Percentiles rank a stretch among this genome's conserved stretches.
Evolutionary conservation across 441 rosid species (phyloP).

Genomic region (Eruca vesicaria): DNA sequence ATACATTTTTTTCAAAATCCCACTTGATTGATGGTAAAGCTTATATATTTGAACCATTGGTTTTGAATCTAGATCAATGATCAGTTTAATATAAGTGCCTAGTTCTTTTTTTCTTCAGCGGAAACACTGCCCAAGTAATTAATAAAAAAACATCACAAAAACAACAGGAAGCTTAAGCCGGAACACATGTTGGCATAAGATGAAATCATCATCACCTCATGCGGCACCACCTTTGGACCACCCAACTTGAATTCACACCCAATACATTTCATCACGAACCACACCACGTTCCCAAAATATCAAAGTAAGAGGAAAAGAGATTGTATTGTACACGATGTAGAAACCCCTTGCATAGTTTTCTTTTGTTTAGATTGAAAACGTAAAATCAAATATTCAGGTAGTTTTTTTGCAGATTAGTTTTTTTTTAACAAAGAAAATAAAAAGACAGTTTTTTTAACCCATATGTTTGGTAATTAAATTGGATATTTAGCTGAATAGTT

Average conservation of each 20-base stretch:
- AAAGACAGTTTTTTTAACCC: background rate
- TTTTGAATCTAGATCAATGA: conserved; percentile 24
- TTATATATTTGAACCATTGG: background rate
- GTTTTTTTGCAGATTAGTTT: background rate
- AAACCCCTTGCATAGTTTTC: background rate
- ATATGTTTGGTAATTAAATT: background rate
- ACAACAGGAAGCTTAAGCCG: conserved; percentile 1
- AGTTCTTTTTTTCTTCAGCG: background rate
- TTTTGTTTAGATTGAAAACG: background rate
- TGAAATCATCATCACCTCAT: conserved; percentile 29
- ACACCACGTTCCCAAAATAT: background rate
- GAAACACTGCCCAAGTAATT: background rate
- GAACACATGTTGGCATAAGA: conserved; percentile 5
- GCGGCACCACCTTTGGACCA: conserved; percentile 31
- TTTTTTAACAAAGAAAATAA: background rate
- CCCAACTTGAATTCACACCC: conserved; percentile 8
- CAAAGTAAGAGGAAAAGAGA: background rate
- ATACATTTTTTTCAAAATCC: background rate
- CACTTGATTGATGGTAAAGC: conserved; percentile 20
- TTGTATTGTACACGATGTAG: background rate
- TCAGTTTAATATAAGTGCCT: background rate
- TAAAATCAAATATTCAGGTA: background rate
- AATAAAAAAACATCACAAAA: background rate
- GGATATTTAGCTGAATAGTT: background rate
- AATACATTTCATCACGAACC: background rate